Evolutionary conservation across 345 rosid genomes (phyloP).

Genomic region (Acer campestre): DNA sequence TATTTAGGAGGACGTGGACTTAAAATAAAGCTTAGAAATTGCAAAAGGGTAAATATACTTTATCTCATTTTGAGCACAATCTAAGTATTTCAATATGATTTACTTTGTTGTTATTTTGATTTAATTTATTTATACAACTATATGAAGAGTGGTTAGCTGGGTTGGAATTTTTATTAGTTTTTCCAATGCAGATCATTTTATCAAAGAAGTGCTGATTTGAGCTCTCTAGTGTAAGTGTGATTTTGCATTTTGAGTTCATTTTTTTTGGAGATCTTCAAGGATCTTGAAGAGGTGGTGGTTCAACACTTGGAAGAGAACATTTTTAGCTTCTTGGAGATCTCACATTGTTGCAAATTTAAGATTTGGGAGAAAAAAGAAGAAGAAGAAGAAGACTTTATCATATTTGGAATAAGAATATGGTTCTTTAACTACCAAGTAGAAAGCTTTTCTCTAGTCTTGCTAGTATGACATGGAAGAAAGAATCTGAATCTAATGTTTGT

Average conservation of each 20-base stretch:
- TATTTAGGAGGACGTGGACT: too few relatives aligned
- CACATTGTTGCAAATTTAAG: neutral
- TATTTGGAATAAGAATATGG: neutral
- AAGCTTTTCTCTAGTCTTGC: neutral
- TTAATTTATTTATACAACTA: too few relatives aligned
- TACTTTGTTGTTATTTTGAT: too few relatives aligned
- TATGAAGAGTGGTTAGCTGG: neutral
- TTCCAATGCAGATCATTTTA: neutral
- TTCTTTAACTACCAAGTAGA: neutral
- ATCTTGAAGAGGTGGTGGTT: constrained; percentile 13
- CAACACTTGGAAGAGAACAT: neutral
- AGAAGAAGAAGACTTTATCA: neutral
- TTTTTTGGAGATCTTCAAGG: constrained; percentile 15
- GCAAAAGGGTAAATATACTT: too few relatives aligned
- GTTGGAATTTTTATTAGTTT: constrained; percentile 1
- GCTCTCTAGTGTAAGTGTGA: constrained; percentile 3
- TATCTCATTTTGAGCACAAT: too few relatives aligned
- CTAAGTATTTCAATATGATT: too few relatives aligned
- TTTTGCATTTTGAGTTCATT: neutral
- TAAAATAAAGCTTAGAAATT: too few relatives aligned
- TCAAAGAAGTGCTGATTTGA: constrained; percentile 12
- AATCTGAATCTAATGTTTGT: neutral
- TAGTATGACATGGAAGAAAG: constrained; percentile 23
- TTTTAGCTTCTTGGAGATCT: constrained; percentile 1
- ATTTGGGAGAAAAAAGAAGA: neutral